Base-by-base conservation (phyloP, 805 yeast species). In the Candida nonsorbophila region DNA sequence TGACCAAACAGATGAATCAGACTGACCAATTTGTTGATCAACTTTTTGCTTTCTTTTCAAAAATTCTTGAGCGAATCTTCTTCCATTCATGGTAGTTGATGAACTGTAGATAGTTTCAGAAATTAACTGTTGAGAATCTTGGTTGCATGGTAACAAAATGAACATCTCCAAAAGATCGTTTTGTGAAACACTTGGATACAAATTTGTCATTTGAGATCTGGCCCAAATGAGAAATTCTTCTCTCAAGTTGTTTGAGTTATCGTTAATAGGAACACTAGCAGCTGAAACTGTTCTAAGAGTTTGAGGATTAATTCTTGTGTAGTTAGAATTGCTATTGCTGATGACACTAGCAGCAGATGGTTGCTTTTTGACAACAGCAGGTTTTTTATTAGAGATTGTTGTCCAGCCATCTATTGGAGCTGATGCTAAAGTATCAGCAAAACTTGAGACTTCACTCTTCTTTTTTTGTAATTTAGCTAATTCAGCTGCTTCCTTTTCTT, bases 51-150 rank as follows among this genome's bases (percentile, higher is more conserved):
- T 79, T 50, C 83, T 77, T 57, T 79, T 82, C 50, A 81, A 67
- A 53, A 92, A 92, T 49, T 92, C 98, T 33, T 72, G 74, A 0
- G 98, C 95, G 64, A 88, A 90, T 41, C 95, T 71, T 51, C 95
- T 78, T 14, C 97, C 97, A 53, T 92, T 96, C 83, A 90, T 79
- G 1, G 88, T 81, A 3, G 88, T 73, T 22, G 94, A 82, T 36
- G 86, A 83, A 15, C 92, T 78, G 60, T 86, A 87, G 34, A 90
- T 77, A 8, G 96, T 85, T 49, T 90, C 98, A 2, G 95, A 81
- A 49, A 90, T 87, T 51, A 90, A 84, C 52, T 80, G 95, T 27
- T 71, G 67, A 0, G 94, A 76, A 42, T 86, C 95, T 5, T 68
- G 44, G 27, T 49, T 53, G n/a, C 72, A 58, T 20, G 97, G 96